Percentiles rank a stretch among this genome's conserved stretches.
Evolutionary conservation across 345 rosid species (phyloP).

Genomic region (Aquilaria malaccensis): DNA sequence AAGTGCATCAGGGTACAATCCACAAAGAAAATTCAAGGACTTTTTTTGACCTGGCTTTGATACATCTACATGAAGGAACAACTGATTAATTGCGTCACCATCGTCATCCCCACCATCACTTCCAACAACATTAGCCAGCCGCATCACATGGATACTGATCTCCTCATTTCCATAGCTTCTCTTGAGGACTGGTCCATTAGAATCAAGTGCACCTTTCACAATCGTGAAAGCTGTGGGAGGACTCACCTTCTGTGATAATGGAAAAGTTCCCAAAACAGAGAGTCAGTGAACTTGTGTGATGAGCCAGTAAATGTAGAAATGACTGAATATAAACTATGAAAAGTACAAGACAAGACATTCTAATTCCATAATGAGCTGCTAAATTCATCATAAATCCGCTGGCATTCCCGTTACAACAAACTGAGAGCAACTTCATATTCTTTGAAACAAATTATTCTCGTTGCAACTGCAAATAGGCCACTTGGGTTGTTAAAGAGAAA

Average conservation of each 20-base stretch:
- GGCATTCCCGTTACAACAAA: no score
- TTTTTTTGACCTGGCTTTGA: conserved; percentile 61
- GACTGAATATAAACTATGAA: no score
- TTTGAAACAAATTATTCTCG: no score
- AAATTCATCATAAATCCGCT: no score
- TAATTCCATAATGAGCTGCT: no score
- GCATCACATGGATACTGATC: conserved; percentile 58
- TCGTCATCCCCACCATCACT: conserved; percentile 42
- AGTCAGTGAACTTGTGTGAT: no score
- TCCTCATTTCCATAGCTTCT: conserved; percentile 61
- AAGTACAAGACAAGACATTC: no score
- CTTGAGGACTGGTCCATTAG: conserved; percentile 62
- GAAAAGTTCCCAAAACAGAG: not conserved
- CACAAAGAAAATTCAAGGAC: conserved; percentile 79
- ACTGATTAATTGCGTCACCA: conserved; percentile 65
- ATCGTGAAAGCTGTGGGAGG: conserved; percentile 71
- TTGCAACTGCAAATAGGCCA: no score
- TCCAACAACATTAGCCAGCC: conserved; percentile 38
- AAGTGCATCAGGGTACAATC: conserved; percentile 84
- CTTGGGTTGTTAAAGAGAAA: no score
- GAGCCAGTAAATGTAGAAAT: no score
- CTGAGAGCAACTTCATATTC: no score
- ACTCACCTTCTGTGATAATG: conserved; percentile 51
- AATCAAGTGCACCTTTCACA: conserved; percentile 65
- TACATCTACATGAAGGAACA: conserved; percentile 80